These are phyloP conservation scores for Areca catechu DNA, from an alignment of 176 grass and related monocot genomes.

Conservation along the genomic window DNA sequence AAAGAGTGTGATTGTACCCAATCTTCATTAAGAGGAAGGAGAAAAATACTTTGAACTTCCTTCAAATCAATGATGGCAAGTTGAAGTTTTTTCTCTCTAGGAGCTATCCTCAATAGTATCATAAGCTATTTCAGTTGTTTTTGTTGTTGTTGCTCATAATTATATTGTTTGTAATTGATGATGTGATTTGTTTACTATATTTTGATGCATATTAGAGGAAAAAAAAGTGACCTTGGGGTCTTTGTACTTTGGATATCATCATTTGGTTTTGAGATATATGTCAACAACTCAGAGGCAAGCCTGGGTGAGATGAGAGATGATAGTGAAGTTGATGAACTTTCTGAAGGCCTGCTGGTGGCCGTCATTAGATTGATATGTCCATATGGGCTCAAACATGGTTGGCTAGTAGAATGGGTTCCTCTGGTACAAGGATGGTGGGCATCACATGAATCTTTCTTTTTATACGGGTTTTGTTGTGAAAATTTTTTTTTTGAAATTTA, in stretches of 20 bases:
- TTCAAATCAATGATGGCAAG: no score
- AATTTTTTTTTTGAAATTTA: no score
- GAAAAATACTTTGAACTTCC: no score
- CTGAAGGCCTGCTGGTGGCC: constrained; percentile 77
- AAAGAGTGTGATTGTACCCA: no score
- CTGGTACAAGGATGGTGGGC: constrained; percentile 87
- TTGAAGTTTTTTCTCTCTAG: no score
- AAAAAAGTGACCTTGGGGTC: background rate
- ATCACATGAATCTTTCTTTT: constrained; percentile 64
- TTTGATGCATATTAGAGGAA: background rate
- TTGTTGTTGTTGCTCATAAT: no score
- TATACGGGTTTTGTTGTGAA: no score
- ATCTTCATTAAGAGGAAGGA: no score
- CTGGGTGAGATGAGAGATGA: constrained; percentile 60
- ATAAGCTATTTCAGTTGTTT: no score
- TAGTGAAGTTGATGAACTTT: constrained; percentile 66
- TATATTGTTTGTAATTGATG: no score
- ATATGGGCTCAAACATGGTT: constrained; percentile 37
- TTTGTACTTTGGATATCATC: background rate
- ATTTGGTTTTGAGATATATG: background rate
- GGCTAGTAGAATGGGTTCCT: constrained; percentile 67
- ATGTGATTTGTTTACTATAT: no score
- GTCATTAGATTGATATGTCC: constrained; percentile 45
- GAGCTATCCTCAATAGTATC: no score
- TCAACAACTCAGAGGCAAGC: constrained; percentile 9